These are phyloP conservation scores for Eremochloa ophiuroides DNA, from an alignment of 176 grass and related monocot species.

Conservation along the genomic window DNA sequence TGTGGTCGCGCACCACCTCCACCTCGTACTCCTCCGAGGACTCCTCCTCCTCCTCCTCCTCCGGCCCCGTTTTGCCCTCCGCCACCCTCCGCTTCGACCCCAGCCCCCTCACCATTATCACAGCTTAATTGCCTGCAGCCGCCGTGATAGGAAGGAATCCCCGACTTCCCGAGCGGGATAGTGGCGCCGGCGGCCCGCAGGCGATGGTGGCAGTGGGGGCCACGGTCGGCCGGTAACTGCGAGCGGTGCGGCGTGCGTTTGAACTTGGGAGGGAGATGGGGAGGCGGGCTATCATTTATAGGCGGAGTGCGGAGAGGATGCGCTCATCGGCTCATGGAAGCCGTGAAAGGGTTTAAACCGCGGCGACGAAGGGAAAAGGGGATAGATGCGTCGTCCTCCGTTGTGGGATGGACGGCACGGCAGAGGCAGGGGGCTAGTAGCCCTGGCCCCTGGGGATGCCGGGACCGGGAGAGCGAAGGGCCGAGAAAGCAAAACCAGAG, in stretches of 20 bases:
- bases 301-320: too few species aligned
- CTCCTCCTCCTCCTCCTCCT: not conserved
- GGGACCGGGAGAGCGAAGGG: not conserved
- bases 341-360: not conserved
- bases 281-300: conserved; percentile 25
- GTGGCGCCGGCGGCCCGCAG: not conserved
- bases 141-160: not conserved
- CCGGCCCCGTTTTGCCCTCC: conserved; percentile 6
- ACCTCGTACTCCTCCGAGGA: conserved; percentile 51
- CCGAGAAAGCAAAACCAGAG: not conserved
- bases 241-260: not conserved
- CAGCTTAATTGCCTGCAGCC: not conserved
- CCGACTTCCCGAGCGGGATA: too few species aligned
- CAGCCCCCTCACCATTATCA: conserved; percentile 29
- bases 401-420: conserved; percentile 3
- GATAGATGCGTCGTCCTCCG: not conserved
- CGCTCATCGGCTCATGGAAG: too few species aligned
- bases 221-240: not conserved
- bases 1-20: conserved; percentile 56
- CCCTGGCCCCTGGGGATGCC: too few species aligned
- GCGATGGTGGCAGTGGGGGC: not conserved
- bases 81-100: conserved; percentile 24
- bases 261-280: not conserved
- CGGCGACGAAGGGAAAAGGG: not conserved
- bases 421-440: not conserved